phyloP scores from a whole-genome alignment of 768 basidiomycete genomes.

The Cubamyces lactineus region DNA sequence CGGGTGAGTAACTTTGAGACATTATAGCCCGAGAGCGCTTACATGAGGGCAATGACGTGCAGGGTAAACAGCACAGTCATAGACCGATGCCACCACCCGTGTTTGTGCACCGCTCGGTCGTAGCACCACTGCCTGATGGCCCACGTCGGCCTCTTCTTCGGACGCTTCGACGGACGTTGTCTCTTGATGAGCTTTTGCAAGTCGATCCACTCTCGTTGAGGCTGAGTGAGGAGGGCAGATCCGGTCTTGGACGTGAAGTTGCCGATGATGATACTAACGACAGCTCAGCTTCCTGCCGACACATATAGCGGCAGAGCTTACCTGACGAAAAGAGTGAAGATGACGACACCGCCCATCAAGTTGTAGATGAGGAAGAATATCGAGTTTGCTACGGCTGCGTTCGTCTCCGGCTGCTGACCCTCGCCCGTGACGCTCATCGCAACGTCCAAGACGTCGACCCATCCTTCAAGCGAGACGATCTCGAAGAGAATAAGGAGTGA shows the following conservation, averaged over 20 bases:
- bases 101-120: slow-evolving; percentile 87
- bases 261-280: slow-evolving; percentile 86
- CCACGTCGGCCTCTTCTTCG: slow-evolving; percentile 58
- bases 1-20: neutral
- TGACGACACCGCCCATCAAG: slow-evolving; percentile 86
- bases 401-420: slow-evolving; percentile 69
- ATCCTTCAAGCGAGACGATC: slow-evolving; percentile 94
- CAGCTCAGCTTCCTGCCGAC: slow-evolving; percentile 14
- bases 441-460: slow-evolving; percentile 90
- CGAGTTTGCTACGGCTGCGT: slow-evolving; percentile 80
- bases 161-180: slow-evolving; percentile 85
- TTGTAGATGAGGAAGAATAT: slow-evolving; percentile 94
- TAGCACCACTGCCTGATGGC: slow-evolving; percentile 82
- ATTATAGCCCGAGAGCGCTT: slow-evolving; percentile 33
- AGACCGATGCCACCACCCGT: slow-evolving; percentile 87
- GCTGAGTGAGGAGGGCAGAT: slow-evolving; percentile 78
- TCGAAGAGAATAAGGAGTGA: slow-evolving; percentile 93
- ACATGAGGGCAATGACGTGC: slow-evolving; percentile 87
- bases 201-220: slow-evolving; percentile 95
- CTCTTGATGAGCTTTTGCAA: slow-evolving; percentile 85
- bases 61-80: slow-evolving; percentile 80
- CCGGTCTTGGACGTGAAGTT: slow-evolving; percentile 91
- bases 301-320: slow-evolving; percentile 38
- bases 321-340: slow-evolving; percentile 91
- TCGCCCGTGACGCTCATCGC: slow-evolving; percentile 77